These are phyloP conservation scores for Starmera amethionina DNA, from an alignment of 805 yeast genomes.

Conservation along the genomic window DNA sequence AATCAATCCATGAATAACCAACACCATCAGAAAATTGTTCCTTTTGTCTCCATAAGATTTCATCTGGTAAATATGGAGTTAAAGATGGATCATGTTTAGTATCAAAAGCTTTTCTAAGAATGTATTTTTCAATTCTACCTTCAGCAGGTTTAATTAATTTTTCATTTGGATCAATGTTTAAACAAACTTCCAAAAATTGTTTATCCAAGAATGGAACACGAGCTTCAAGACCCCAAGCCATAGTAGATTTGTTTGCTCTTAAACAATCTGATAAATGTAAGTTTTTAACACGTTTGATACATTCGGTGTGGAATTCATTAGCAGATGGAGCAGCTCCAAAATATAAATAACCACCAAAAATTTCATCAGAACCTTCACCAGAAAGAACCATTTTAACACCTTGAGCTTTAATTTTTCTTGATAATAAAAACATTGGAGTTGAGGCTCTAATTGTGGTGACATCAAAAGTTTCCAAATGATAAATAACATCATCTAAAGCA, in stretches of 20 bases:
- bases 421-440: slow-evolving; percentile 94
- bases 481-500: slow-evolving; percentile 87
- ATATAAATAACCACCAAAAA: slow-evolving; percentile 97
- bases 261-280: slow-evolving; percentile 94
- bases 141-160: slow-evolving; percentile 67
- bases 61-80: slow-evolving; percentile 88
- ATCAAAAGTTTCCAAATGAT: slow-evolving; percentile 94
- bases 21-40: slow-evolving; percentile 99
- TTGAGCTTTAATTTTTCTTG: slow-evolving; percentile 97
- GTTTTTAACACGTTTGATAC: slow-evolving; percentile 94
- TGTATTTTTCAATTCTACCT: slow-evolving; percentile 89
- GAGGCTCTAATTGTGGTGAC: slow-evolving; percentile 99
- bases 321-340: slow-evolving; percentile 95
- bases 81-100: slow-evolving; percentile 70
- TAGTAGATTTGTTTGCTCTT: slow-evolving; percentile 98
- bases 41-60: slow-evolving; percentile 98
- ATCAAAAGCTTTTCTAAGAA: slow-evolving; percentile 95
- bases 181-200: slow-evolving; percentile 80
- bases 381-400: slow-evolving; percentile 99
- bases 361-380: slow-evolving; percentile 99
- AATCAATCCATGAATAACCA: slow-evolving; percentile 99
- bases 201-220: slow-evolving; percentile 98
- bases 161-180: slow-evolving; percentile 92
- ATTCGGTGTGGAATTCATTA: slow-evolving; percentile 88
- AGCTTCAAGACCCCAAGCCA: slow-evolving; percentile 99